Percentiles rank a stretch among this genome's conserved stretches.
Evolutionary conservation across 2,329 filamentous ascomycete genomes (phyloP).

Genomic region (Hymenoscyphus linearis): DNA sequence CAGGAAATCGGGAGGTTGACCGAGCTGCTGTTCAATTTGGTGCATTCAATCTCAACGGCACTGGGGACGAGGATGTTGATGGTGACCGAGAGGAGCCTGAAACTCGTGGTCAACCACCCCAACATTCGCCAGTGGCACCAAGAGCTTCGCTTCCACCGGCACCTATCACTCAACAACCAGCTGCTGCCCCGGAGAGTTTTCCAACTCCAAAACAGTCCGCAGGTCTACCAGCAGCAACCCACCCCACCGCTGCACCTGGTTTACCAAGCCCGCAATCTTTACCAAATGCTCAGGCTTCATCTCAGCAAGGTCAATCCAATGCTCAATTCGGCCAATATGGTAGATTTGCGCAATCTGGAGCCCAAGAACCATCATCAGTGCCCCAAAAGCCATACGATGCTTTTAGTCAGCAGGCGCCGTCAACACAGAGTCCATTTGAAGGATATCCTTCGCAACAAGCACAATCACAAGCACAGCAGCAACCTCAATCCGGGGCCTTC

Average conservation of each 20-base stretch:
- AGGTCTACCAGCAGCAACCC: conserved; percentile 45
- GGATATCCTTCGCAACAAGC: conserved; percentile 53
- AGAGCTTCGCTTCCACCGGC: conserved; percentile 81
- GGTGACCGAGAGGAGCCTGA: conserved; percentile 93
- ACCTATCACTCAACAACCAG: conserved; percentile 38
- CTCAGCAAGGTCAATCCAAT: conserved; percentile 31
- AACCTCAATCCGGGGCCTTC: conserved; percentile 57
- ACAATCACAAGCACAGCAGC: conserved; percentile 49
- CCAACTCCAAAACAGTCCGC: conserved; percentile 37
- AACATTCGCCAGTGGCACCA: conserved; percentile 84
- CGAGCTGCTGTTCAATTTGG: conserved; percentile 93
- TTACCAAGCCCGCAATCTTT: conserved; percentile 34
- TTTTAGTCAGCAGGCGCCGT: conserved; percentile 69
- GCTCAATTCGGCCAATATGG: conserved; percentile 57
- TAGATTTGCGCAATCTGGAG: conserved; percentile 59
- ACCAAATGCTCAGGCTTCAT: conserved; percentile 31
- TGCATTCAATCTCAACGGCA: conserved; percentile 82
- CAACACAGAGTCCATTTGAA: conserved; percentile 56
- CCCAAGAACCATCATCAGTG: conserved; percentile 54
- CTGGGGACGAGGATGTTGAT: conserved; percentile 77
- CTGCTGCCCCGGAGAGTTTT: conserved; percentile 49
- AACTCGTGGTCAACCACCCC: conserved; percentile 86
- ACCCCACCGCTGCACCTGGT: conserved; percentile 36
- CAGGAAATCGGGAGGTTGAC: conserved; percentile 91
- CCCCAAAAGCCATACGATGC: conserved; percentile 81